Conservation (phyloP, 768 basidiomycete species). For the Coprinopsis strossmayeri region DNA sequence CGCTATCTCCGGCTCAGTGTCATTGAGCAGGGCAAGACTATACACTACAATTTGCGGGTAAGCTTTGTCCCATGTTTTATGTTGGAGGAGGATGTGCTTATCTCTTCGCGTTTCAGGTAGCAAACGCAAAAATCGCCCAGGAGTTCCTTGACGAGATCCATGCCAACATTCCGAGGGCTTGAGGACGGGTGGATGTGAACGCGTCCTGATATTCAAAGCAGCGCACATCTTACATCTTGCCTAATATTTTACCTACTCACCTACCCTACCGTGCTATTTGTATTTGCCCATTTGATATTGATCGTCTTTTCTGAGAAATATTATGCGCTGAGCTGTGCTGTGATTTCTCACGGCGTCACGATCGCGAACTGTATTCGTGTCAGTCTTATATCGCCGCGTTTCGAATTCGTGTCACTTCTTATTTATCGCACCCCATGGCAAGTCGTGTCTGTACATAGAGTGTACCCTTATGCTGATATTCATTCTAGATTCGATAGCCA, state of each 20-base stretch:
- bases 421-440: too few relatives aligned
- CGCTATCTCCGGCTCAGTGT: slow-evolving; percentile 74
- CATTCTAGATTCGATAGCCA: neutral
- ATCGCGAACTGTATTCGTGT: neutral
- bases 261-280: neutral
- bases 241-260: slow-evolving; percentile 1
- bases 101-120: slow-evolving; percentile 34
- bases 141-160: slow-evolving; percentile 58
- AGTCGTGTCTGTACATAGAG: neutral
- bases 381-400: neutral
- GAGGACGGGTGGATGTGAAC: neutral
- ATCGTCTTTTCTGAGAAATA: neutral
- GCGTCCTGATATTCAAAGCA: neutral
- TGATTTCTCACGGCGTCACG: neutral
- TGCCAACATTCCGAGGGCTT: slow-evolving; percentile 33
- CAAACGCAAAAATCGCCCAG: slow-evolving; percentile 63
- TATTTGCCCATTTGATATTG: neutral
- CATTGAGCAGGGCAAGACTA: slow-evolving; percentile 52
- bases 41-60: slow-evolving; percentile 75
- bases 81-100: slow-evolving; percentile 10
- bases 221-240: neutral
- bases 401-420: neutral
- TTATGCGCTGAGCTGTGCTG: neutral
- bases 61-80: slow-evolving; percentile 18
- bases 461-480: neutral